A percentile compares a stretch with the other conserved stretches of the same genome.
Evolutionary conservation across 805 yeast species (phyloP).

Genomic region (Cyberlindnera maclurae): DNA sequence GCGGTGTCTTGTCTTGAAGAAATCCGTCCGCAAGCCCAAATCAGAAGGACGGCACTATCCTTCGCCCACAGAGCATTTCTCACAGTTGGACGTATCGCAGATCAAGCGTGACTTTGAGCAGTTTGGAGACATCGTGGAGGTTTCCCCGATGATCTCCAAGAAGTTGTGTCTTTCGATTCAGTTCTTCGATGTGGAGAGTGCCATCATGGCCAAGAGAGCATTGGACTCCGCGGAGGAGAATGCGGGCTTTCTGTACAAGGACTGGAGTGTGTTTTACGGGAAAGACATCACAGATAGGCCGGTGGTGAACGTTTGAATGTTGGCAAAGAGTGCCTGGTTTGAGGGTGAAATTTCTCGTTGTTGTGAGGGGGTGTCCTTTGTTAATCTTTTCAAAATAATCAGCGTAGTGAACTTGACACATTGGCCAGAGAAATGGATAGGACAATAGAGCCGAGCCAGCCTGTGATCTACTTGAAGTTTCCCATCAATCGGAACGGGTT

Average conservation of each 20-base stretch:
- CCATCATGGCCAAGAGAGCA: constrained; percentile 49
- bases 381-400: too few relatives aligned
- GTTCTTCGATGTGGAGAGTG: constrained; percentile 50
- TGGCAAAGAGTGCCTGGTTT: too few relatives aligned
- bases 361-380: too few relatives aligned
- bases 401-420: neutral
- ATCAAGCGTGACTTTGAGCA: constrained; percentile 42
- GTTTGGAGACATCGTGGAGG: constrained; percentile 56
- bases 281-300: constrained; percentile 59
- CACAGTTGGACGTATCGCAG: constrained; percentile 38
- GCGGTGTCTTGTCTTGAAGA: constrained; percentile 9
- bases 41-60: constrained; percentile 28
- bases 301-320: constrained; percentile 22
- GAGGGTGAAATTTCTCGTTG: too few relatives aligned
- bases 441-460: neutral
- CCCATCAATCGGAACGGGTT: constrained; percentile 22
- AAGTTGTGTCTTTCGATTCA: constrained; percentile 56
- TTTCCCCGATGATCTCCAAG: constrained; percentile 60
- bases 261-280: constrained; percentile 63
- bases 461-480: constrained; percentile 20
- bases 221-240: constrained; percentile 29
- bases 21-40: constrained; percentile 19
- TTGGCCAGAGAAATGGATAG: too few relatives aligned
- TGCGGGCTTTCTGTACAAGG: constrained; percentile 39
- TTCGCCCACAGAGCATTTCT: constrained; percentile 35